phyloP scores from a whole-genome alignment of 306 rosid genomes.

The Clitoria ternatea region DNA sequence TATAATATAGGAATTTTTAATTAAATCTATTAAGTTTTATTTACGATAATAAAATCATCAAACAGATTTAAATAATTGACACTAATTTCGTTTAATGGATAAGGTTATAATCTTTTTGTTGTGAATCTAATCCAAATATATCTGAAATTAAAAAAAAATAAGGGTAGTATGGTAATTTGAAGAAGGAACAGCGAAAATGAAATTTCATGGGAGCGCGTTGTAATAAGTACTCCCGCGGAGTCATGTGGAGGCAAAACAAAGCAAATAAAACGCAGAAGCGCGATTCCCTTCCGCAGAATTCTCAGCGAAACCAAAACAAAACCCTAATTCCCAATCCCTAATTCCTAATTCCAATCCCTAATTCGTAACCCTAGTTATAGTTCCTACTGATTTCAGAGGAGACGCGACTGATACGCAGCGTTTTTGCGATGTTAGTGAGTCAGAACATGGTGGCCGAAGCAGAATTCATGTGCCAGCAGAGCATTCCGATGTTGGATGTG shows the following conservation, averaged over 20 bases:
- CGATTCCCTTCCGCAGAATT: background rate
- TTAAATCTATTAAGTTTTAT: no score
- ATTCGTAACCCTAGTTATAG: background rate
- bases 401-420: background rate
- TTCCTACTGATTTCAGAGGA: background rate
- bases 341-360: background rate
- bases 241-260: background rate
- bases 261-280: background rate
- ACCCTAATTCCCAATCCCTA: background rate
- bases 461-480: slow-evolving; percentile 48
- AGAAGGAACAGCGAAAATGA: background rate
- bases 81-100: no score
- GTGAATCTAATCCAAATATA: no score
- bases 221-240: background rate
- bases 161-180: background rate
- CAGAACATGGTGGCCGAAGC: slow-evolving; percentile 57
- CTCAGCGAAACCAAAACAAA: background rate
- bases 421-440: slow-evolving; percentile 40
- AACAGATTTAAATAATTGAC: no score
- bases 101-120: no score
- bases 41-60: no score
- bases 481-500: slow-evolving; percentile 48
- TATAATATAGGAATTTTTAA: no score
- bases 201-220: slow-evolving; percentile 9
- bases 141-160: no score